A percentile compares a stretch with the other conserved stretches of the same genome.
phyloP scores from a whole-genome alignment of 768 basidiomycete species.

The Leccinum disarticulatum region DNA sequence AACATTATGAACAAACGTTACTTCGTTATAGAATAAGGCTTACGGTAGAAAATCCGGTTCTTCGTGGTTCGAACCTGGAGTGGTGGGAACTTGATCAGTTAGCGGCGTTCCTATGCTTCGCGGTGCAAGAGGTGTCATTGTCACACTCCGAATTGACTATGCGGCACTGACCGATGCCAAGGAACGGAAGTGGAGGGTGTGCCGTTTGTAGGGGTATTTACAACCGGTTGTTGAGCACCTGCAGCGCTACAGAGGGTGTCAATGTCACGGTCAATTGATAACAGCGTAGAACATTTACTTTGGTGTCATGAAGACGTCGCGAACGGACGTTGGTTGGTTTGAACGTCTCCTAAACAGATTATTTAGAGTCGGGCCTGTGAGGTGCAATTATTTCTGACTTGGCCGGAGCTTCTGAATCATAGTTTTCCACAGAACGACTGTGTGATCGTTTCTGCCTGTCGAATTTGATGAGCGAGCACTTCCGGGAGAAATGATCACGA shows the following conservation, averaged over 20 bases:
- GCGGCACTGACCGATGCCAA: slow-evolving; percentile 11
- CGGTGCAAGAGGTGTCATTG: slow-evolving; percentile 2
- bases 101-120: slow-evolving; percentile 7
- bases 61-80: neutral
- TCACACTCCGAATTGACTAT: neutral
- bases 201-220: neutral
- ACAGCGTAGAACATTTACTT: neutral
- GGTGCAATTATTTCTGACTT: slow-evolving; percentile 20
- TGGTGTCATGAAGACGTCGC: slow-evolving; percentile 11
- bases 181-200: slow-evolving; percentile 2
- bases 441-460: slow-evolving; percentile 27
- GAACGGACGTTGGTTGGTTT: neutral
- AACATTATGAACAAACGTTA: neutral
- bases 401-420: slow-evolving; percentile 10
- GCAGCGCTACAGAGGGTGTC: slow-evolving; percentile 1
- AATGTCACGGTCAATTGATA: neutral
- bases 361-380: neutral
- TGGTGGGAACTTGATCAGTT: neutral
- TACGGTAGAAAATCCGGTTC: slow-evolving; percentile 23
- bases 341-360: slow-evolving; percentile 7
- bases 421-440: slow-evolving; percentile 18
- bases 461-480: neutral
- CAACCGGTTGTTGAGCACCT: neutral
- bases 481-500: neutral
- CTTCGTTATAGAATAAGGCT: neutral